Conservation (phyloP, 2,329 filamentous ascomycete genomes). For the Zymoseptoria pseudotritici region DNA sequence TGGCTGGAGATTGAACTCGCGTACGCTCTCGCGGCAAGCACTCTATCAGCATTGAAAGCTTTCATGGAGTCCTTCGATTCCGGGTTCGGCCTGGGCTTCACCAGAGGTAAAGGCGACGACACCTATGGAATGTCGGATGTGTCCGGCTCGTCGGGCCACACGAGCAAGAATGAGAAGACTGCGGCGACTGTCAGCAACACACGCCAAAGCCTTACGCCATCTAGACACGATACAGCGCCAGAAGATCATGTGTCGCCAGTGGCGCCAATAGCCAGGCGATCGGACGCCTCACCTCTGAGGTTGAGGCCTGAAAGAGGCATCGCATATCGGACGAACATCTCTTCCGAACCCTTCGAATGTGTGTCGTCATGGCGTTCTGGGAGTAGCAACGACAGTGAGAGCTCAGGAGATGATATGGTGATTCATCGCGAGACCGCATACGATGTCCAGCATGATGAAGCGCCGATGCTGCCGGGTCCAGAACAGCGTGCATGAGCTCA, state of each 20-base stretch:
- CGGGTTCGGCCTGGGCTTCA: constrained; percentile 31
- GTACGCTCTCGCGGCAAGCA: constrained; percentile 36
- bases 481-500: constrained; percentile 8
- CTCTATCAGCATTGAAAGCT: constrained; percentile 36
- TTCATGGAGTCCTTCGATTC: constrained; percentile 37
- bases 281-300: constrained; percentile 4
- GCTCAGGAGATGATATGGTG: constrained; percentile 21
- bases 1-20: constrained; percentile 34
- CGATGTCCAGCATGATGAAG: constrained; percentile 19
- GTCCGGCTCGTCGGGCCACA: constrained; percentile 13
- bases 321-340: constrained; percentile 8
- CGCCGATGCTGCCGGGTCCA: constrained; percentile 14
- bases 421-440: constrained; percentile 23
- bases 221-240: not conserved
- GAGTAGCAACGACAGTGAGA: constrained; percentile 13
- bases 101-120: constrained; percentile 23
- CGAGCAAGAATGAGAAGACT: constrained; percentile 14
- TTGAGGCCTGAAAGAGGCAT: constrained; percentile 15
- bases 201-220: not conserved
- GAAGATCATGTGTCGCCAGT: constrained; percentile 1
- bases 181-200: constrained; percentile 3
- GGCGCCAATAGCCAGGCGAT: not conserved
- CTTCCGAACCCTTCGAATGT: constrained; percentile 10
- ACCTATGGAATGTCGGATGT: constrained; percentile 23
- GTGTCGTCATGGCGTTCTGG: constrained; percentile 7